Conservation (phyloP, 805 yeast species). For the Ogataea pignaliae region DNA sequence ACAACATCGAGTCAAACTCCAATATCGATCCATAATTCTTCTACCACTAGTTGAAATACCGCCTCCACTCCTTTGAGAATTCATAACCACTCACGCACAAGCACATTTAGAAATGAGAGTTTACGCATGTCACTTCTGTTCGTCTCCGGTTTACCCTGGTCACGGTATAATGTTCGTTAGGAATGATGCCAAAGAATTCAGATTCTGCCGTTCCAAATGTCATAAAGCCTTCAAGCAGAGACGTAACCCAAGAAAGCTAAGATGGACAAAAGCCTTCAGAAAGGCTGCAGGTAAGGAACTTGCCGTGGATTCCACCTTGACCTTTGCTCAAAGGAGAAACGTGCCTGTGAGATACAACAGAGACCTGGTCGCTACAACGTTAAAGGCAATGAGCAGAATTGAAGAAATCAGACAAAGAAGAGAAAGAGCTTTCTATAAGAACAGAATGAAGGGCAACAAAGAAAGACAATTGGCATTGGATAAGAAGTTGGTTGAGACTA, state of each 20-base stretch:
- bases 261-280: conserved; percentile 98
- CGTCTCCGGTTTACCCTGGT: conserved; percentile 91
- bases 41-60: too few relatives aligned
- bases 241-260: conserved; percentile 96
- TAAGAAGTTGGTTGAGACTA: conserved; percentile 78
- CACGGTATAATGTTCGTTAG: conserved; percentile 98
- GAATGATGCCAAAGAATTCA: conserved; percentile 95
- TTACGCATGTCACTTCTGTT: conserved; percentile 92
- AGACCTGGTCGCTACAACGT: conserved; percentile 89
- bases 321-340: conserved; percentile 96
- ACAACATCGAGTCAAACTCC: too few relatives aligned
- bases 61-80: too few relatives aligned
- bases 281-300: conserved; percentile 98
- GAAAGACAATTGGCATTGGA: conserved; percentile 82
- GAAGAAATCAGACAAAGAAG: conserved; percentile 95
- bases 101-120: conserved; percentile 57
- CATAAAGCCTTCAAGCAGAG: conserved; percentile 96
- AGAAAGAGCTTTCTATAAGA: conserved; percentile 98
- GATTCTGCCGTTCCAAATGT: conserved; percentile 97
- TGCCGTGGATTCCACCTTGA: conserved; percentile 93
- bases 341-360: conserved; percentile 97
- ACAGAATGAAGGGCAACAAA: conserved; percentile 97
- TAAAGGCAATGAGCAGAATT: conserved; percentile 92
- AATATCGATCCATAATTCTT: too few relatives aligned
- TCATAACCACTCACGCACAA: not conserved